A percentile compares a stretch with the other conserved stretches of the same genome.
Evolutionary conservation across 441 rosid species (phyloP).

Genomic region (Euphorbia corollata): DNA sequence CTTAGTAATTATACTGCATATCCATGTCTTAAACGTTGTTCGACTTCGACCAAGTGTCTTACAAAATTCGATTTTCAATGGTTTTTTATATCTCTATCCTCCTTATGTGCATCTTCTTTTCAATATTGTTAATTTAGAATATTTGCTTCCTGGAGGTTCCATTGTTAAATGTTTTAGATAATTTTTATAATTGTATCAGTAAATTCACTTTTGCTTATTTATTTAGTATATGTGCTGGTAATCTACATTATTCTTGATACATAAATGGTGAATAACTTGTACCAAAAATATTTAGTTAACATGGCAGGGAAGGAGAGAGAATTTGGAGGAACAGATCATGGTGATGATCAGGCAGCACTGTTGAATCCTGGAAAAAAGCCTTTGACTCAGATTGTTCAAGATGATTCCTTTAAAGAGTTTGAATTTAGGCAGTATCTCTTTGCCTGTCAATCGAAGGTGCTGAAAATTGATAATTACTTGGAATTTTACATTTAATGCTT

Average conservation of each 20-base stretch:
- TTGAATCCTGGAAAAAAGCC: constrained; percentile 69
- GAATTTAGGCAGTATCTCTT: constrained; percentile 95
- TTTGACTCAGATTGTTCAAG: constrained; percentile 79
- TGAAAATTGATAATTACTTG: constrained; percentile 22
- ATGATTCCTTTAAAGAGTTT: constrained; percentile 90
- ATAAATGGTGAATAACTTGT: constrained; percentile 18
- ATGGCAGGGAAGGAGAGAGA: constrained; percentile 67
- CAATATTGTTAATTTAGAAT: neutral
- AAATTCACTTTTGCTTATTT: constrained; percentile 9
- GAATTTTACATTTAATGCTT: constrained; percentile 8
- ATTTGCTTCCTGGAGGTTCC: neutral
- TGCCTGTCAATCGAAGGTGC: constrained; percentile 89
- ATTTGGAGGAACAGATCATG: constrained; percentile 81
- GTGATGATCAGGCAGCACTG: constrained; percentile 88
- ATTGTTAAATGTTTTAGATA: neutral
- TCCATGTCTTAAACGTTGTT: neutral
- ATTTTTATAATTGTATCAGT: constrained; percentile 1
- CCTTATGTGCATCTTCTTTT: neutral
- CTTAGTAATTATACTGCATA: neutral
- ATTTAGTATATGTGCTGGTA: neutral
- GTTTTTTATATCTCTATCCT: neutral
- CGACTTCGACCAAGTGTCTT: neutral
- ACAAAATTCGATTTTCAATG: neutral
- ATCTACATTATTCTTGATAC: constrained; percentile 11
- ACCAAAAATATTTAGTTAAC: constrained; percentile 50